Base-by-base conservation (phyloP, 2,329 filamentous ascomycete species). In the Monilinia vaccinii-corymbosi region DNA sequence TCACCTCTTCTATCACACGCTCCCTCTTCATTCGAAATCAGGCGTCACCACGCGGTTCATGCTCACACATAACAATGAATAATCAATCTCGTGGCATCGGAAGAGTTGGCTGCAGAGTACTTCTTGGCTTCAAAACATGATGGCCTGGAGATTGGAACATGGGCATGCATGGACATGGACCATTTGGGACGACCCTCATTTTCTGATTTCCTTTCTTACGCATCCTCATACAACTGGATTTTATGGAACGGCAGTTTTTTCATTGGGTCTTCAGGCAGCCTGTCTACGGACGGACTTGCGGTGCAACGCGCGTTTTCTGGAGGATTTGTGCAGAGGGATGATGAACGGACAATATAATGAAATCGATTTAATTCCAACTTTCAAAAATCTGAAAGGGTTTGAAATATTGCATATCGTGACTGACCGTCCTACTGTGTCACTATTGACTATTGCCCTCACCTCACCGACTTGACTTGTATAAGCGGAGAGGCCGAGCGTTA, bases 261-360 rank as follows among this genome's bases (percentile, higher is more conserved):
- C 21, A 44, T 56, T 56, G 36, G 45, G 51, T 56, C 59, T 62
- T 62, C 53, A 62, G 60, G 60, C 60, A 61, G 62, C 58, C 64
- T 62, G 65, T 66, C 64, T 62, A 66, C 62, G 63, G 65, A 66
- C 62, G 63, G 65, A 65, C 62, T 36, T 66, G 60, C 49, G 62
- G 59, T 59, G 31, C 49, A 58, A 46, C 32, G 44, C 48, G 48
- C 59, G 53, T 47, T 60, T 63, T 23, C 18, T 21, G 38, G 44
- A 32, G 58, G 36, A 11, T 34, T 45, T 46, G 45, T 56, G 57
- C 47, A 51, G 59, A 58, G n/a, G n/a, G n/a, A 36, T 21, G 32
- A 44, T 42, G 34, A 47, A 55, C 60, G 44, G 56, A 62, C 48
- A 62, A 53, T 50, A 51, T 34, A 51, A 46, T 60, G 56, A 53